Conservation (phyloP, 169 alveolate genomes). For the Plasmodium billcollinsi region DNA sequence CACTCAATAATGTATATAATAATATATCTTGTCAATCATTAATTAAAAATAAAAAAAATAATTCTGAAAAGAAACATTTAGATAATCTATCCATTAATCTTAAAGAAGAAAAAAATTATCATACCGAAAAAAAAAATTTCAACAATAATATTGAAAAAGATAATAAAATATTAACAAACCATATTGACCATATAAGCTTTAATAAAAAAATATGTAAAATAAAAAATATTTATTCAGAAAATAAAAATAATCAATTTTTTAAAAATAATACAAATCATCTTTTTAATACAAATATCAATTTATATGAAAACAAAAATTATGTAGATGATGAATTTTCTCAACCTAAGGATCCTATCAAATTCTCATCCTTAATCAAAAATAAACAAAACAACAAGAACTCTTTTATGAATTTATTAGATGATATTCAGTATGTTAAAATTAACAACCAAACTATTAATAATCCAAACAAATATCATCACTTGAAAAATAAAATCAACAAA, state of each 20-base stretch:
- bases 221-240: slow-evolving; percentile 35
- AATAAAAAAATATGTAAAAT: slow-evolving; percentile 41
- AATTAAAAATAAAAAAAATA: too few relatives aligned
- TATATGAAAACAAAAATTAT: slow-evolving; percentile 5
- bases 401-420: slow-evolving; percentile 5
- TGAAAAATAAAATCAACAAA: not conserved
- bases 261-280: slow-evolving; percentile 3
- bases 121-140: slow-evolving; percentile 21
- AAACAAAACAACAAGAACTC: not conserved
- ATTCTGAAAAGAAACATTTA: too few relatives aligned
- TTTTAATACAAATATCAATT: not conserved
- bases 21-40: too few relatives aligned
- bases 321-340: not conserved
- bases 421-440: not conserved
- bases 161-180: not conserved
- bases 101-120: slow-evolving; percentile 26
- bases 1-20: too few relatives aligned
- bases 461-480: slow-evolving; percentile 1
- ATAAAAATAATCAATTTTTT: slow-evolving; percentile 5
- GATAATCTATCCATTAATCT: not conserved
- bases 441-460: slow-evolving; percentile 2
- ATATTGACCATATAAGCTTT: not conserved
- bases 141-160: not conserved
- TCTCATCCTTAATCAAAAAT: slow-evolving; percentile 16
- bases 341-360: slow-evolving; percentile 23